Base-by-base conservation (phyloP, 2,329 filamentous ascomycete genomes). In the Curvularia eragrostidis region DNA sequence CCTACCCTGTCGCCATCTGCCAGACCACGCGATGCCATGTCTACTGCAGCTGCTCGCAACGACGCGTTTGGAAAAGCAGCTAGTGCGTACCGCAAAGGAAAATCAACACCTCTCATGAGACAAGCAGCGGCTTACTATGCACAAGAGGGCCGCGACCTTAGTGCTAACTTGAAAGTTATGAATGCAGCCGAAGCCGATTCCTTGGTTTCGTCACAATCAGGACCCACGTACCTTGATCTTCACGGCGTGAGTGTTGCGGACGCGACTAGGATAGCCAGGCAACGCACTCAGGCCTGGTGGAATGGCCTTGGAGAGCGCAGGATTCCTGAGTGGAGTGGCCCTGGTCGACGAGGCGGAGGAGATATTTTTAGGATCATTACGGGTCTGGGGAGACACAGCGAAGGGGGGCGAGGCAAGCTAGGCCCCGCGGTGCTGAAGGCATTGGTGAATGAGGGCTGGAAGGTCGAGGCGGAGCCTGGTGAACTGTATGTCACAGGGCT, bases 201-300 rank as follows among this genome's bases (percentile, higher is more conserved):
- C 0, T 81, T 89, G 3, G 93, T 94, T 1, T 82, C 87, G 10
- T 72, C 78, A 9, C 89, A 93, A 70, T 93, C 91, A 49, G 91
- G 90, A 49, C 83, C 82, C 0, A 81, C 77, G 1, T 79, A 83
- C 19, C 81, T 96, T 7, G 94, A 98, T 75, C 80, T 98, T 24
- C 94, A 98, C 74, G 91, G 92, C 5, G 87, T 97, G 5, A 87
- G 84, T 43, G 93, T 97, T 1, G 82, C 87, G 48, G 91, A 96
- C 73, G 94, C 90, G 1, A 87, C 93, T 28, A 83, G 91, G 3
- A 97, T 97, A 63, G 88, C 91, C 1, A 83, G 85, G 28, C 83
- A 87, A 46, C 84, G 83, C 36, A 89, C 90, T 0, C 82, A 84
- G 63, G 74, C 73, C 9, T 98, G 94, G 94, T 97, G 93, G 93